Evolutionary conservation across 352 stramenopile genomes (phyloP).

Genomic region (Albugo candida): DNA sequence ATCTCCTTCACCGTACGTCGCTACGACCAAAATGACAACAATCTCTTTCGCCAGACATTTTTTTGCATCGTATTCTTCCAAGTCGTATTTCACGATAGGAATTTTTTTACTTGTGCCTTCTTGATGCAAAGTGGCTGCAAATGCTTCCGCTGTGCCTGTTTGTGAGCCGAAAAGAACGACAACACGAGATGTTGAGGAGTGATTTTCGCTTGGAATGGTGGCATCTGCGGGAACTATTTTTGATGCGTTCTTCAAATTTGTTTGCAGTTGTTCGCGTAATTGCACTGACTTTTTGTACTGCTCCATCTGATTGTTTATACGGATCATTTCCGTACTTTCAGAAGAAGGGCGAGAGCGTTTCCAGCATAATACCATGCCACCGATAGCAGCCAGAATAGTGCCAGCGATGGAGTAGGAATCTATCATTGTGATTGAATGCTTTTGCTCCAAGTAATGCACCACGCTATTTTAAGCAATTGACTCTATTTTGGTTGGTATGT

Average conservation of each 20-base stretch:
- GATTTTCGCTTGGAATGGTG: no score
- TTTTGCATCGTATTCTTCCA: conserved; percentile 88
- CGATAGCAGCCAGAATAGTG: conserved; percentile 43
- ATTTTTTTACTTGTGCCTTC: conserved; percentile 81
- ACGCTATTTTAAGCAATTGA: no score
- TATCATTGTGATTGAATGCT: no score
- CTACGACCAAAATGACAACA: conserved; percentile 87
- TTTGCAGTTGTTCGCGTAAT: no score
- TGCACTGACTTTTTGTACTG: conserved; percentile 36
- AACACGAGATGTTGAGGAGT: no score
- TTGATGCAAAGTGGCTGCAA: conserved; percentile 85
- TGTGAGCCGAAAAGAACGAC: conserved; percentile 82
- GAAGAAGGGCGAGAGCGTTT: conserved; percentile 9
- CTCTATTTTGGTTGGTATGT: no score
- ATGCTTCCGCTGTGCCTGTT: conserved; percentile 94
- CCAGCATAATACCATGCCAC: conserved; percentile 37
- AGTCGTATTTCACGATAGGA: conserved; percentile 74
- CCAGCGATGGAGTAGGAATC: conserved; percentile 52
- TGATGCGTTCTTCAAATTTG: no score
- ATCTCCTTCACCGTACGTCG: conserved; percentile 97
- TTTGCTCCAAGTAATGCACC: no score
- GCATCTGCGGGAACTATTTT: no score
- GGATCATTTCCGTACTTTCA: conserved; percentile 21
- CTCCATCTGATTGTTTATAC: conserved; percentile 62
- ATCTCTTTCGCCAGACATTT: conserved; percentile 19